A percentile compares a stretch with the other conserved stretches of the same genome.
These are phyloP conservation scores for Lanmaoa rubissima DNA, from an alignment of 768 basidiomycete species.

Conservation along the genomic window DNA sequence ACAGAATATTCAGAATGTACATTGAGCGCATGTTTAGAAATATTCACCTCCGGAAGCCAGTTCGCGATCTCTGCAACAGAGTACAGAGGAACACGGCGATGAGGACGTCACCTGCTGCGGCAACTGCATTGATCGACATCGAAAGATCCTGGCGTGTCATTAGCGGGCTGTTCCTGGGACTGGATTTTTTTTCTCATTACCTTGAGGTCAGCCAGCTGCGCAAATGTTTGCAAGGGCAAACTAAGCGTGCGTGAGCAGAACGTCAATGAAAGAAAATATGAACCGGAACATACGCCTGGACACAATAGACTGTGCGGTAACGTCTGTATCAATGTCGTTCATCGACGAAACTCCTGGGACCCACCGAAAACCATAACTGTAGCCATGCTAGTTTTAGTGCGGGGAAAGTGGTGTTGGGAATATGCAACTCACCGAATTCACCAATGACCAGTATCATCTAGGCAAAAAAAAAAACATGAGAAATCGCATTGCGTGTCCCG, in stretches of 20 bases:
- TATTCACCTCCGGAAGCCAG: conserved; percentile 48
- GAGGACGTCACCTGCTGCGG: conserved; percentile 49
- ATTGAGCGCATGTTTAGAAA: not conserved
- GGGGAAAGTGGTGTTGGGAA: too few relatives aligned
- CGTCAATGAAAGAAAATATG: not conserved
- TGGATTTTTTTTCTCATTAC: conserved; percentile 15
- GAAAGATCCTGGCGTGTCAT: conserved; percentile 36
- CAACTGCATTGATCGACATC: conserved; percentile 55
- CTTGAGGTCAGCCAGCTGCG: conserved; percentile 46
- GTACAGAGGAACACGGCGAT: conserved; percentile 49
- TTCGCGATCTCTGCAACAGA: conserved; percentile 48
- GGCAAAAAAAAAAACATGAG: not conserved
- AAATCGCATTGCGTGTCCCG: not conserved
- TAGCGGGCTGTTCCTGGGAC: not conserved
- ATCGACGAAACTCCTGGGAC: conserved; percentile 7
- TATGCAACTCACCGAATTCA: conserved; percentile 38
- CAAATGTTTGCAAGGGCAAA: conserved; percentile 43
- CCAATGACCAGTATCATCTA: conserved; percentile 36
- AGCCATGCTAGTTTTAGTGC: conserved; percentile 7
- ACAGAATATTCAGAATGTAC: not conserved
- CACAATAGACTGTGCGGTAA: conserved; percentile 33
- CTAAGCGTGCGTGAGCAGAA: conserved; percentile 29
- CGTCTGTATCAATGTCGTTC: conserved; percentile 1
- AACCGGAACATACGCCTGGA: conserved; percentile 34
- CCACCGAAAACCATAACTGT: conserved; percentile 37